Evolutionary conservation across 345 rosid genomes (phyloP).

Genomic region (Brassica rapa): DNA sequence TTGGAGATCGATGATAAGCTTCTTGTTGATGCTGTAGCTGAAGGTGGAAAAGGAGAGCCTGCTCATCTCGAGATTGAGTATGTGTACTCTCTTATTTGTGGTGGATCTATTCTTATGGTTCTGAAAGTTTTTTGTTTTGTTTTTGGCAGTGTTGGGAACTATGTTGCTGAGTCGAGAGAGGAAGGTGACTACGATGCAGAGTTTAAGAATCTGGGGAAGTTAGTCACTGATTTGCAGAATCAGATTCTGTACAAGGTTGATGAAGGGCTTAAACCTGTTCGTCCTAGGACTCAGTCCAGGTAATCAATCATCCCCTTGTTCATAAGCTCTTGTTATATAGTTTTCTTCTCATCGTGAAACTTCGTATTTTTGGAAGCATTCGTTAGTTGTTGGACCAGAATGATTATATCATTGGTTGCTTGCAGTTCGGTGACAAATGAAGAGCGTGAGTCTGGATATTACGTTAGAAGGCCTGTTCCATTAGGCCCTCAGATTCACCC

Average conservation of each 20-base stretch:
- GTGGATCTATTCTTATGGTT: background rate
- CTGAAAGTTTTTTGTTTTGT: background rate
- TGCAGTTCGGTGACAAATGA: conserved; percentile 51
- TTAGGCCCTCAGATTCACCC: conserved; percentile 56
- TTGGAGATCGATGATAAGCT: background rate
- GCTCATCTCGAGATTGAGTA: conserved; percentile 64
- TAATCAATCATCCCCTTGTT: conserved; percentile 19
- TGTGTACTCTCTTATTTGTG: background rate
- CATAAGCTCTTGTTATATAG: background rate
- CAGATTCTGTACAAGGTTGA: conserved; percentile 53
- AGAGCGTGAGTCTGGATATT: conserved; percentile 39
- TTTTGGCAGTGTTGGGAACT: conserved; percentile 55
- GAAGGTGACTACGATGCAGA: conserved; percentile 52
- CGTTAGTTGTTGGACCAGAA: conserved; percentile 12
- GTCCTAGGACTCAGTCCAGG: conserved; percentile 44
- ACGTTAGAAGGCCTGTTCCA: conserved; percentile 34
- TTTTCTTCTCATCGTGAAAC: background rate
- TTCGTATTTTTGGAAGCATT: background rate
- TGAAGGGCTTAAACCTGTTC: conserved; percentile 31
- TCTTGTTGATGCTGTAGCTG: background rate
- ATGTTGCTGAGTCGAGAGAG: conserved; percentile 47
- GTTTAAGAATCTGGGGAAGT: conserved; percentile 56
- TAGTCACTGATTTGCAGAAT: conserved; percentile 54
- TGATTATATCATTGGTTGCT: conserved; percentile 9
- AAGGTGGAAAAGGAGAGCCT: conserved; percentile 17